These are phyloP conservation scores for Corymbia calophylla DNA, from an alignment of 441 rosid genomes.

Conservation along the genomic window DNA sequence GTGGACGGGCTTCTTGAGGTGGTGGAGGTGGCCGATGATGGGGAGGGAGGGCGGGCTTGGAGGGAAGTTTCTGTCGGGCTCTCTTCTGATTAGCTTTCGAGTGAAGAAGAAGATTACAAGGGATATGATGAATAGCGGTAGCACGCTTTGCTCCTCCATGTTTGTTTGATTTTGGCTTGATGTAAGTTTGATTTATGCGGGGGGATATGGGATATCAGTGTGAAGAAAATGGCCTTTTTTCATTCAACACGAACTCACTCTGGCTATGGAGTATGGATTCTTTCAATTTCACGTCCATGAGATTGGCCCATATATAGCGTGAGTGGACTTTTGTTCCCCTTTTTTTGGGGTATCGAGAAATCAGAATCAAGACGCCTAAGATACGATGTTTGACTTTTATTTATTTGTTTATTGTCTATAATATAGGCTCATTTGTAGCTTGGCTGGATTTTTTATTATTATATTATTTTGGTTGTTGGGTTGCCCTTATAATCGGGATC, in stretches of 20 bases:
- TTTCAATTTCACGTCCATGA: neutral
- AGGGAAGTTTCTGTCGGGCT: neutral
- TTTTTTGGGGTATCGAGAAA: neutral
- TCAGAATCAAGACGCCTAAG: neutral
- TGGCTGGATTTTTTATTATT: too few relatives aligned
- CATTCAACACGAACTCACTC: neutral
- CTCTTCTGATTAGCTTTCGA: neutral
- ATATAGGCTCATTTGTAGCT: too few relatives aligned
- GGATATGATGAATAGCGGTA: neutral
- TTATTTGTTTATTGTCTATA: too few relatives aligned
- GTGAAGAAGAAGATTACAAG: neutral
- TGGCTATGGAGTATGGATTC: neutral
- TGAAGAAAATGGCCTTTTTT: neutral
- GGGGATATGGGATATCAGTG: fast-evolving
- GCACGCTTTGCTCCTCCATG: neutral
- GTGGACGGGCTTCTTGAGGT: neutral
- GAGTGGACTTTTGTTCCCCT: too few relatives aligned
- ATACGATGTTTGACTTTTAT: neutral
- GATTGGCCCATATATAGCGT: too few relatives aligned
- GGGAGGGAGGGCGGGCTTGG: neutral
- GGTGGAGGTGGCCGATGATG: neutral
- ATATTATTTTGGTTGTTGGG: too few relatives aligned
- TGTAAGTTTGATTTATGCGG: neutral
- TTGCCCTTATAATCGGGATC: too few relatives aligned
- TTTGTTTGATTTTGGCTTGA: neutral